These are phyloP conservation scores for Fusarium goolgardi DNA, from an alignment of 2,329 filamentous ascomycete genomes.

Conservation along the genomic window DNA sequence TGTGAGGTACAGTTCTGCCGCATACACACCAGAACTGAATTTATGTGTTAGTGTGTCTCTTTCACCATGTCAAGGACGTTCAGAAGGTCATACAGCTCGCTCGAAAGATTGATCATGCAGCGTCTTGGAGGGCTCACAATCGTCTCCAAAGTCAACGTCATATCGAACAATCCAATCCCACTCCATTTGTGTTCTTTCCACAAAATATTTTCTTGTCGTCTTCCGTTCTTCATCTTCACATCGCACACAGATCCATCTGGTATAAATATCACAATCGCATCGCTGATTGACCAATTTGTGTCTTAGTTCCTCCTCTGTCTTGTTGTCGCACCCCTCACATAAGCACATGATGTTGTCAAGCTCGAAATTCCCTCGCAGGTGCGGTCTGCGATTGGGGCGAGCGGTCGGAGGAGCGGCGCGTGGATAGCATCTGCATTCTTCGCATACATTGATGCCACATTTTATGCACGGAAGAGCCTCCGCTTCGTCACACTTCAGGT, in stretches of 20 bases:
- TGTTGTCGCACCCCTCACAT: conserved; percentile 16
- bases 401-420: not conserved
- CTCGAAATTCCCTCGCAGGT: not conserved
- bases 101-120: conserved; percentile 2
- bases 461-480: conserved; percentile 26
- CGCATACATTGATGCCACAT: conserved; percentile 37
- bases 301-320: not conserved
- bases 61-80: fast-evolving
- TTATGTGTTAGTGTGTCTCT: fast-evolving
- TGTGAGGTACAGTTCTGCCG: not conserved
- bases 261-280: conserved; percentile 35
- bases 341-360: conserved; percentile 27
- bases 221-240: not conserved
- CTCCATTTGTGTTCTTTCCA: not conserved
- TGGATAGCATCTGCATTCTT: conserved; percentile 36
- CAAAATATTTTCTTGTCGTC: not conserved
- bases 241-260: conserved; percentile 23
- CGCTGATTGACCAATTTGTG: conserved; percentile 8
- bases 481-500: conserved; percentile 25
- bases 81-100: not conserved
- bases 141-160: conserved; percentile 11
- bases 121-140: conserved; percentile 18
- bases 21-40: conserved; percentile 34
- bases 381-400: conserved; percentile 15
- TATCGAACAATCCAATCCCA: conserved; percentile 1